Evolutionary conservation across 371 early-diverging fungal species (phyloP).

Genomic region (Thermomucor indicae-seudaticae): DNA sequence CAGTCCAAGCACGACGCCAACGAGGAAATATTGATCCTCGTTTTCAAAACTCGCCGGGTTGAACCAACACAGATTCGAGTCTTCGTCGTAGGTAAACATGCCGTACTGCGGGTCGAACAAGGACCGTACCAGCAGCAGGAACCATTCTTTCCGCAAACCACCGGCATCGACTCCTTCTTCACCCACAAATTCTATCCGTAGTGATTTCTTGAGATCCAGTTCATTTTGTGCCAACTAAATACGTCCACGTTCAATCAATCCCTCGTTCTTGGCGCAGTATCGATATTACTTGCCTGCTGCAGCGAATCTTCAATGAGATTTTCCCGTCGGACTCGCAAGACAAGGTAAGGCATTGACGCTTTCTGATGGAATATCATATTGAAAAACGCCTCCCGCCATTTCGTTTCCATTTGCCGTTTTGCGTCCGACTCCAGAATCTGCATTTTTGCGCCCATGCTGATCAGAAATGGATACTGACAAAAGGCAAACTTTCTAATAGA

Average conservation of each 20-base stretch:
- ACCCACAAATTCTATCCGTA: constrained; percentile 83
- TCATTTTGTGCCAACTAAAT: constrained; percentile 60
- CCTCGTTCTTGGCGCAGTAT: too few species aligned
- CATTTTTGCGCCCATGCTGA: constrained; percentile 83
- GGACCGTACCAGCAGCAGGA: constrained; percentile 83
- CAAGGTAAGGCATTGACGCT: constrained; percentile 74
- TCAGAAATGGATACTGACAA: constrained; percentile 87
- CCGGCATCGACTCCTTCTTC: constrained; percentile 96
- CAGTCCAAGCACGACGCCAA: constrained; percentile 90
- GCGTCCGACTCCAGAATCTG: constrained; percentile 87
- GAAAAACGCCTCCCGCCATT: constrained; percentile 78
- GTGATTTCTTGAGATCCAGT: constrained; percentile 80
- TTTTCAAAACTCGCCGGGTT: constrained; percentile 85
- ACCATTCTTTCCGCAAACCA: constrained; percentile 96
- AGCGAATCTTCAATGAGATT: constrained; percentile 84
- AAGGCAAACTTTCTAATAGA: constrained; percentile 63
- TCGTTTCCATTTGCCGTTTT: constrained; percentile 81
- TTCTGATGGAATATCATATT: constrained; percentile 83
- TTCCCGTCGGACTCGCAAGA: constrained; percentile 78
- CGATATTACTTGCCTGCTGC: constrained; percentile 36
- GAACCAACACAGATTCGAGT: constrained; percentile 86
- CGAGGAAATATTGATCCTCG: constrained; percentile 86
- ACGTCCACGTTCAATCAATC: too few species aligned
- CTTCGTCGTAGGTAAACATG: constrained; percentile 72
- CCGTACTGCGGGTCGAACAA: constrained; percentile 89